Evolutionary conservation across 1,139 yeast species (phyloP), one percentile per base, ranked within the genome.

Genomic region (Spencermartinsiella ligniputridi): DNA sequence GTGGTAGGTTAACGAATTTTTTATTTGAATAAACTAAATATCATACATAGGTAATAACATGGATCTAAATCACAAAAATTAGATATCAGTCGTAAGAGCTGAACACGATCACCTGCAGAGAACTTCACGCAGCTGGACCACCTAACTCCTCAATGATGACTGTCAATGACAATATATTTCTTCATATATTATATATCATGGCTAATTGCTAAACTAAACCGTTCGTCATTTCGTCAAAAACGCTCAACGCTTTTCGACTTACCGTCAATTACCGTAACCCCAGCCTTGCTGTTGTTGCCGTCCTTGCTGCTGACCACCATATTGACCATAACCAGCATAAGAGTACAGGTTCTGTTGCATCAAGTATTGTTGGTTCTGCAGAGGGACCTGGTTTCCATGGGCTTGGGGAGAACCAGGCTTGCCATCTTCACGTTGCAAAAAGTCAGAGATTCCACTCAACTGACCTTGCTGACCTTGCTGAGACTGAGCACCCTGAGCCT

Each of bases 311-410:
- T n/a, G n/a, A n/a, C n/a, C n/a, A 16, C 62, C 61, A 22, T 55
- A 57, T 39, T 60, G 63, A 35, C 64, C 64, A 45, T 60, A 60
- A 25, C 64, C 63, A 38, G 62, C 58, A 46, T 55, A 59, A 32
- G 53, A 38, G 46, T 60, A 60, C 52, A 59, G 47, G 48, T 60
- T 60, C 56, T 48, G 63, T 58, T 54, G 60, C 44, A 47, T 46
- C 35, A 56, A 60, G 47, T 53, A 58, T 39, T 41, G 40, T 39
- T 41, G 40, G 35, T 16, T 18, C 22, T 35, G 40, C 12, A 13
- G 32, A 25, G 40, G 19, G 6, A 37, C 16, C 20, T 37, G 45
- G 52, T 40, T 35, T 52, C 46, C 34, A 40, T 38, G 40, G 22
- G 49, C 38, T 39, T 57, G 56, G 15, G 59, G 57, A 22, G 62